These are phyloP conservation scores for Colletotrichum sp. DNA, from an alignment of 2,329 filamentous ascomycete genomes.

Conservation along the genomic window DNA sequence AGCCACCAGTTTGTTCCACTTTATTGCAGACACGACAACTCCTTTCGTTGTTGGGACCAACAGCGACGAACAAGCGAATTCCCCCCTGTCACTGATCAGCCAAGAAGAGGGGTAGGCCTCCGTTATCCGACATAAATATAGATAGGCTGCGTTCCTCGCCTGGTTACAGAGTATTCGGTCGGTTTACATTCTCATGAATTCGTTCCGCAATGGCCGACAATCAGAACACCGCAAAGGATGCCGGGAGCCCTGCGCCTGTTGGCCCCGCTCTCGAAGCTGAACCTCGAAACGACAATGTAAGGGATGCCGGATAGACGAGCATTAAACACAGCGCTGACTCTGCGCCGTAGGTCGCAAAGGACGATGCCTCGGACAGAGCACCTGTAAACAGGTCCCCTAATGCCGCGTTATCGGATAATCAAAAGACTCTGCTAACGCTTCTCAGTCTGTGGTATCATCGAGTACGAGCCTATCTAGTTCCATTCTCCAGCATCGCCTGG, in stretches of 20 bases:
- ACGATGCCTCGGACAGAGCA: neutral
- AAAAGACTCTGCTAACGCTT: neutral
- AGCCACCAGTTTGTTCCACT: neutral
- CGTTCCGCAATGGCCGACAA: neutral
- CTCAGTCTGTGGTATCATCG: neutral
- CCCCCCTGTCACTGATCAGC: neutral
- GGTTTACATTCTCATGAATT: neutral
- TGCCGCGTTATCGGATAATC: neutral
- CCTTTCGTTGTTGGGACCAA: neutral
- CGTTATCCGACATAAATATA: neutral
- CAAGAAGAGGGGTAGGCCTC: neutral
- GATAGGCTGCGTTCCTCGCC: neutral
- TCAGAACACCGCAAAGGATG: neutral
- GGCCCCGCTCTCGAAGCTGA: neutral
- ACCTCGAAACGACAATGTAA: neutral
- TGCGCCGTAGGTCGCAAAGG: neutral
- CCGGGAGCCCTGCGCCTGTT: neutral
- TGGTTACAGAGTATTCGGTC: neutral
- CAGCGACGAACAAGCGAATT: neutral
- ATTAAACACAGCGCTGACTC: neutral
- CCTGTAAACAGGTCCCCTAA: neutral
- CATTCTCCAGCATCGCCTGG: neutral
- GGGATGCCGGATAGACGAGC: neutral
- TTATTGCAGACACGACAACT: neutral
- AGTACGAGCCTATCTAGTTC: neutral